Conservation (phyloP, 73 alveolate species). For the Symbiodinium pilosum region DNA sequence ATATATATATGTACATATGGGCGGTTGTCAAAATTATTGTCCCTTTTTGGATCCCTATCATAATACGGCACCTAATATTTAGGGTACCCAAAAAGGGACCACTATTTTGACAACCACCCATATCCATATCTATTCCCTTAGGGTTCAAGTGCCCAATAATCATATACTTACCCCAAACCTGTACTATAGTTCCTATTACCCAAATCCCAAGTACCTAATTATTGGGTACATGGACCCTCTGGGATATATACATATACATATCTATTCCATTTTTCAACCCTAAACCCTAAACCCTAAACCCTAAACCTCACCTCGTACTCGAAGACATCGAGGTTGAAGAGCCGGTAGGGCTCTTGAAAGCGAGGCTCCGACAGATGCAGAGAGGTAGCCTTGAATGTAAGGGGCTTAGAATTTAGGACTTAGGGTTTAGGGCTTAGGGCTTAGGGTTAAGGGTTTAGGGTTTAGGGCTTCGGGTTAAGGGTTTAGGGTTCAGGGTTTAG, state of each 20-base stretch:
- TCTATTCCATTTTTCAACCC: neutral
- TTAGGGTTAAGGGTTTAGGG: neutral
- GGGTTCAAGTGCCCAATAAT: too few species aligned
- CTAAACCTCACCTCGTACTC: constrained; percentile 95
- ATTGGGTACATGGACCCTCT: too few species aligned
- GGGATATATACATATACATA: neutral
- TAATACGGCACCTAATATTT: too few species aligned
- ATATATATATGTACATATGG: neutral
- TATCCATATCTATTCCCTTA: too few species aligned
- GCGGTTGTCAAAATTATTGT: too few species aligned
- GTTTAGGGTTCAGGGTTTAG: neutral
- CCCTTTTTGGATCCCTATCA: too few species aligned
- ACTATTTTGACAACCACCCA: too few species aligned
- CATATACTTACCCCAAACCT: too few species aligned
- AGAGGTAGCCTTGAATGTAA: neutral
- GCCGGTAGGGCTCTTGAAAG: constrained; percentile 17
- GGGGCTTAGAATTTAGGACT: neutral
- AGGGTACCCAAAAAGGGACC: too few species aligned
- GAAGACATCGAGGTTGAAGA: constrained; percentile 86
- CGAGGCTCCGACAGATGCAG: constrained; percentile 9
- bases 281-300: too few species aligned
- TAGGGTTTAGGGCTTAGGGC: neutral
- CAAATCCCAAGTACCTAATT: too few species aligned
- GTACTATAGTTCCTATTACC: too few species aligned
- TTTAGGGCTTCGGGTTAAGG: neutral